Conservation (phyloP, 129 eudicot genomes). For the Arctium lappa region DNA sequence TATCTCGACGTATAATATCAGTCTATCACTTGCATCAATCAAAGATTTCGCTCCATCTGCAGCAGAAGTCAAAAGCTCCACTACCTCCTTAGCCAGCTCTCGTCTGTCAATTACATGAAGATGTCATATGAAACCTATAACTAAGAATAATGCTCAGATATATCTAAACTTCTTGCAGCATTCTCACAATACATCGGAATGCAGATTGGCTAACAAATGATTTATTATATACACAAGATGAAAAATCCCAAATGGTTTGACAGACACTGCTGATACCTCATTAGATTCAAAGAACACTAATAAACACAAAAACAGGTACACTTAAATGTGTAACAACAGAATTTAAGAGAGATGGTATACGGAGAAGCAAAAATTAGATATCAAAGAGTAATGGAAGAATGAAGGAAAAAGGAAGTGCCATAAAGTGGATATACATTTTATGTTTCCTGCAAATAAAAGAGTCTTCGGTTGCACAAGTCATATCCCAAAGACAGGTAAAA, state of each 20-base stretch:
- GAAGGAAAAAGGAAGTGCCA: not conserved
- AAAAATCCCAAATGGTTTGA: not conserved
- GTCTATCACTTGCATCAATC: constrained; percentile 94
- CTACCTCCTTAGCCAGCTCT: constrained; percentile 90
- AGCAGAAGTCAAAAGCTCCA: constrained; percentile 86
- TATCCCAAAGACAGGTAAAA: not conserved
- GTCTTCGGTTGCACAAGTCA: not conserved
- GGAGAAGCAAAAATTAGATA: not conserved
- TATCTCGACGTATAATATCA: constrained; percentile 79
- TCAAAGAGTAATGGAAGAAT: not conserved
- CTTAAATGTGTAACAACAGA: not conserved
- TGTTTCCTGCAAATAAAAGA: not conserved
- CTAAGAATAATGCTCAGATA: not conserved
- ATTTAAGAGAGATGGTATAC: not conserved
- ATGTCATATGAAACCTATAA: constrained; percentile 3
- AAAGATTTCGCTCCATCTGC: constrained; percentile 94
- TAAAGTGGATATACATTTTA: not conserved
- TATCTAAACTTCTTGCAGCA: constrained; percentile 8
- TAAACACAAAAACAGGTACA: not conserved
- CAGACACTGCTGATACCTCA: not conserved
- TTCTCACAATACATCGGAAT: not conserved
- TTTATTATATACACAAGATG: not conserved
- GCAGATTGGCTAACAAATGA: not conserved
- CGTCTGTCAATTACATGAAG: constrained; percentile 50
- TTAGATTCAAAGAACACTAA: not conserved